Percentiles rank a stretch among this genome's conserved stretches.
phyloP scores from a whole-genome alignment of 306 rosid genomes.

The Malus asiatica region DNA sequence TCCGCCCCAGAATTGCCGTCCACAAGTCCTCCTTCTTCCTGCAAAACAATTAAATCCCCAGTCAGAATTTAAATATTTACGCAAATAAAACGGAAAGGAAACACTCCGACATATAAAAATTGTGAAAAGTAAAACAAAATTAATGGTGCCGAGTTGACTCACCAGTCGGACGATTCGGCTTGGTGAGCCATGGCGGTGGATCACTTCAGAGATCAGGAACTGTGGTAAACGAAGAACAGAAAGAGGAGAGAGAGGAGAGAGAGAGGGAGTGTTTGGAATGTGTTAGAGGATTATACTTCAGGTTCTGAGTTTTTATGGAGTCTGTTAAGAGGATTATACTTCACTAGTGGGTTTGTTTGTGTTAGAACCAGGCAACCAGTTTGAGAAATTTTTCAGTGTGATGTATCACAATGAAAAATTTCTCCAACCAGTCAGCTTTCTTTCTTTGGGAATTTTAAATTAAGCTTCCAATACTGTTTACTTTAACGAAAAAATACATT shows the following conservation, averaged over 20 bases:
- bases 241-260: not conserved
- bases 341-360: too few relatives aligned
- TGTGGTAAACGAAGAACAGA: not conserved
- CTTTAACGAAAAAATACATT: too few relatives aligned
- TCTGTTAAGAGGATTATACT: too few relatives aligned
- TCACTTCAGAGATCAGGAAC: not conserved
- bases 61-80: not conserved
- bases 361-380: too few relatives aligned
- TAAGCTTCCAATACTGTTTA: fast-evolving
- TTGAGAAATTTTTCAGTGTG: too few relatives aligned
- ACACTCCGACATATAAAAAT: not conserved
- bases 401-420: too few relatives aligned
- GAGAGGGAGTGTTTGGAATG: too few relatives aligned
- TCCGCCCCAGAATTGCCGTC: constrained; percentile 49
- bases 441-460: too few relatives aligned
- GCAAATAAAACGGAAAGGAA: not conserved
- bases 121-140: not conserved
- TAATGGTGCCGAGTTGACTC: constrained; percentile 16
- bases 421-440: too few relatives aligned
- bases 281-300: not conserved
- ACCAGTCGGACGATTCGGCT: constrained; percentile 49
- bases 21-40: constrained; percentile 46
- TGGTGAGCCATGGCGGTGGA: constrained; percentile 29
- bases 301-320: not conserved
- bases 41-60: constrained; percentile 3